Percentiles rank a stretch among this genome's conserved stretches.
These are phyloP conservation scores for Aureobasidium melanogenum DNA, from an alignment of 2,329 filamentous ascomycete genomes.

Conservation along the genomic window DNA sequence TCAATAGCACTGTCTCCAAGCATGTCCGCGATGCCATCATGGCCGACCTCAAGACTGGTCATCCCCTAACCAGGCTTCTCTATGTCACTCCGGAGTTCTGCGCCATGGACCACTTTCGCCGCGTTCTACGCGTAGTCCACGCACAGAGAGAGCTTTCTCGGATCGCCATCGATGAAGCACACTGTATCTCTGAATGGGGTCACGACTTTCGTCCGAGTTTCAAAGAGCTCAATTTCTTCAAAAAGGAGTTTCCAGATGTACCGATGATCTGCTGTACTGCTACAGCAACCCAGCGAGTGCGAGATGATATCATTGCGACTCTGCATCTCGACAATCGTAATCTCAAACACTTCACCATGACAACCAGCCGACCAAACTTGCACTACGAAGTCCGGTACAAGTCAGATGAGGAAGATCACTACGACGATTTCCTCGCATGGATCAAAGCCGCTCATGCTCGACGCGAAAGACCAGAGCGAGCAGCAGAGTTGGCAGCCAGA, in stretches of 20 bases:
- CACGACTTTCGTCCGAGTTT: constrained; percentile 95
- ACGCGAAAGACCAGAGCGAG: constrained; percentile 50
- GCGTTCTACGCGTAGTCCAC: constrained; percentile 63
- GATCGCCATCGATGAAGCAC: constrained; percentile 86
- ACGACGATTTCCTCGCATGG: constrained; percentile 61
- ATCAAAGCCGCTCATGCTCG: constrained; percentile 63
- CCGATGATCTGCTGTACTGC: constrained; percentile 90
- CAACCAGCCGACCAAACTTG: constrained; percentile 73
- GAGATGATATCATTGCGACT: constrained; percentile 71
- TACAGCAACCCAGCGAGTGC: constrained; percentile 73
- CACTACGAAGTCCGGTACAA: constrained; percentile 87
- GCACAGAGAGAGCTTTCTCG: constrained; percentile 76
- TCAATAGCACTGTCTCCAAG: constrained; percentile 72
- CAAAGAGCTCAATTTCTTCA: constrained; percentile 79
- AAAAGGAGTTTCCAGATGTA: constrained; percentile 68
- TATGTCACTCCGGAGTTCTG: constrained; percentile 94
- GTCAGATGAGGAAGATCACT: constrained; percentile 63
- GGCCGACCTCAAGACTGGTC: constrained; percentile 75
- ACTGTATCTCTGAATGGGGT: constrained; percentile 97
- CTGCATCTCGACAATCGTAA: constrained; percentile 56
- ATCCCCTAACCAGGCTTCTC: constrained; percentile 72
- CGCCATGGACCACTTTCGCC: constrained; percentile 66
- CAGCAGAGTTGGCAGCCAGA: constrained; percentile 46
- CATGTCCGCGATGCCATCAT: constrained; percentile 61
- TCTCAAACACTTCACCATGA: constrained; percentile 70